Base-by-base conservation (phyloP, 768 basidiomycete species). In the Boletus reticuloceps region DNA sequence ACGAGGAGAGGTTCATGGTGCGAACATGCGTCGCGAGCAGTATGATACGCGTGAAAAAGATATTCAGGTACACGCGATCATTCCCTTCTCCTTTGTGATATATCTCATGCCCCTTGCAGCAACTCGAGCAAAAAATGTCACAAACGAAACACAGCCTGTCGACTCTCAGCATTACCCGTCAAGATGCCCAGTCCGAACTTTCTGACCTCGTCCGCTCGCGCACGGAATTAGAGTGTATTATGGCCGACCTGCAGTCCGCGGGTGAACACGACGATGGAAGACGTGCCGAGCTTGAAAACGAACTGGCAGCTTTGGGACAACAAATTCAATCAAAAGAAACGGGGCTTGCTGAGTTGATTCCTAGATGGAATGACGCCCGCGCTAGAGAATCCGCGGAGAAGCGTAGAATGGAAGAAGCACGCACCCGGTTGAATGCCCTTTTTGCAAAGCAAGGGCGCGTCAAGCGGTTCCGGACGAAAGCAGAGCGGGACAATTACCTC, bases 401-500 rank as follows among this genome's bases (percentile, higher is more conserved):
- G 64, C 80, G 82, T 46, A 81, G 77, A 27, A 77, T 97, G 59
- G 93, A 95, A 57, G 84, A 86, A 39, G 85, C 85, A 1, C 83
- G 81, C 48, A 86, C 89, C 2, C 81, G 78, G 44, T 74, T 98
- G 4, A 78, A 81, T 1, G 82, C 88, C 0, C 76, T 99, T 2
- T 94, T 88, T 65, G 86, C 89, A 3, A 98, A 98, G 67, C 94
- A 93, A 68, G 94, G 94, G 3, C 88, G 97, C 20, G 78, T 88
- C 38, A 83, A 85, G 48, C 90, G 89, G 63, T 99, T 97, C 75
- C 75, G 84, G 20, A 91, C 89, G 14, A 86, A 86, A 64, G 77
- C 80, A 0, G 93, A 95, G 64, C 84, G 97, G 9, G 96, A 99
- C 66, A 74, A 78, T 20, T 98, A 82, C 65, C 79, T 99, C 41